Percentiles rank a stretch among this genome's conserved stretches.
These are phyloP conservation scores for Leccinum subrobustum DNA, from an alignment of 1,284 basidiomycete species.

Conservation along the genomic window DNA sequence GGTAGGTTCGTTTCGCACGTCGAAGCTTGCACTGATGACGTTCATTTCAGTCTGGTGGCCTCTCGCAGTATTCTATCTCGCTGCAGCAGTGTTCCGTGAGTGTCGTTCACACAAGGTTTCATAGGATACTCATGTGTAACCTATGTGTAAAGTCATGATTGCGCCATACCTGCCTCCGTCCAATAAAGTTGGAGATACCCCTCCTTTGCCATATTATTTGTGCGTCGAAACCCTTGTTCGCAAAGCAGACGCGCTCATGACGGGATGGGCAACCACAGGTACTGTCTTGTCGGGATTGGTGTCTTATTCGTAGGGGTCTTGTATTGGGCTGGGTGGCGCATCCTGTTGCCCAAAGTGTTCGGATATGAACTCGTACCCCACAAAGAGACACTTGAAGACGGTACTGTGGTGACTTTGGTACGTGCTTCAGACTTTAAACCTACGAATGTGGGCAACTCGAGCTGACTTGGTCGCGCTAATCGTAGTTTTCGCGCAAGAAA, in stretches of 20 bases:
- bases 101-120: not conserved
- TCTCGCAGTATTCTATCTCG: constrained; percentile 55
- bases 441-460: not conserved
- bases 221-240: constrained; percentile 26
- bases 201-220: constrained; percentile 59
- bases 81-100: constrained; percentile 50
- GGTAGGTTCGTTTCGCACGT: constrained; percentile 28
- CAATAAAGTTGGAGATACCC: constrained; percentile 55
- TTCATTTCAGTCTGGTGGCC: constrained; percentile 52
- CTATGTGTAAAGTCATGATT: constrained; percentile 43
- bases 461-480: not conserved
- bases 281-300: constrained; percentile 56
- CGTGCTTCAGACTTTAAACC: constrained; percentile 23
- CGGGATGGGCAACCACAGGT: constrained; percentile 32
- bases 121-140: not conserved
- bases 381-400: constrained; percentile 51
- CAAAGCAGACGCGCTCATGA: not conserved
- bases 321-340: constrained; percentile 50
- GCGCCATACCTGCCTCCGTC: constrained; percentile 56
- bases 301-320: constrained; percentile 41
- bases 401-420: constrained; percentile 55
- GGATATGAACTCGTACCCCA: constrained; percentile 47
- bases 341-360: constrained; percentile 48
- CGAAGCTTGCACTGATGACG: not conserved
- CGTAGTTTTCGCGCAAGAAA: constrained; percentile 23